A percentile compares a stretch with the other conserved stretches of the same genome.
Evolutionary conservation across 306 rosid genomes (phyloP).

Genomic region (Cercis canadensis): DNA sequence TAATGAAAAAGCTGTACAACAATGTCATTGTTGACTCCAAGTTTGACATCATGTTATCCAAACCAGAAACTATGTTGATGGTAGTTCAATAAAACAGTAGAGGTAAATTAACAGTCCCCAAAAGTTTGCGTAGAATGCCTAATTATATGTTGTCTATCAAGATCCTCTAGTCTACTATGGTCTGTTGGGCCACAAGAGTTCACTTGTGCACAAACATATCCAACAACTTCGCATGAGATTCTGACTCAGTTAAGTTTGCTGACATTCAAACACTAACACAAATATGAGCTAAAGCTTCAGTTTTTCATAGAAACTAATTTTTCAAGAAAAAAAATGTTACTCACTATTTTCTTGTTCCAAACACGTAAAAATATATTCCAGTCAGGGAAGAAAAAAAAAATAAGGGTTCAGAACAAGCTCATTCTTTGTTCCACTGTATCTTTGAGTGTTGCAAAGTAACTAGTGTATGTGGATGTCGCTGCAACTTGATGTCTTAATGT

Average conservation of each 20-base stretch:
- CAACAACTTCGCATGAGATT: conserved; percentile 21
- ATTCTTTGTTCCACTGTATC: neutral
- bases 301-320: conserved; percentile 20
- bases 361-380: neutral
- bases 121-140: conserved; percentile 3
- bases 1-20: conserved; percentile 31
- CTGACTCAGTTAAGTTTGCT: conserved; percentile 9
- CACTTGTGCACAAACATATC: conserved; percentile 17
- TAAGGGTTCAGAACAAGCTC: neutral
- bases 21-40: conserved; percentile 16
- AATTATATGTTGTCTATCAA: neutral
- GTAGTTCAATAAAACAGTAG: conserved; percentile 22
- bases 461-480: no score
- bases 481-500: no score
- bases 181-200: conserved; percentile 6
- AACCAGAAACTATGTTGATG: conserved; percentile 11
- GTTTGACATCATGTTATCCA: conserved; percentile 28
- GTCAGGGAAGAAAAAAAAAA: neutral
- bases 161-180: conserved; percentile 3
- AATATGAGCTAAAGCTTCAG: neutral
- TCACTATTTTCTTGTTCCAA: neutral
- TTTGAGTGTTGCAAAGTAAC: no score
- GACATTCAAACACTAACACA: conserved; percentile 8
- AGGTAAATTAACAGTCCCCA: conserved; percentile 31
- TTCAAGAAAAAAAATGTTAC: neutral